A percentile compares a stretch with the other conserved stretches of the same genome.
Evolutionary conservation across 169 alveolate species (phyloP).

Genomic region (Cystoisospora suis): DNA sequence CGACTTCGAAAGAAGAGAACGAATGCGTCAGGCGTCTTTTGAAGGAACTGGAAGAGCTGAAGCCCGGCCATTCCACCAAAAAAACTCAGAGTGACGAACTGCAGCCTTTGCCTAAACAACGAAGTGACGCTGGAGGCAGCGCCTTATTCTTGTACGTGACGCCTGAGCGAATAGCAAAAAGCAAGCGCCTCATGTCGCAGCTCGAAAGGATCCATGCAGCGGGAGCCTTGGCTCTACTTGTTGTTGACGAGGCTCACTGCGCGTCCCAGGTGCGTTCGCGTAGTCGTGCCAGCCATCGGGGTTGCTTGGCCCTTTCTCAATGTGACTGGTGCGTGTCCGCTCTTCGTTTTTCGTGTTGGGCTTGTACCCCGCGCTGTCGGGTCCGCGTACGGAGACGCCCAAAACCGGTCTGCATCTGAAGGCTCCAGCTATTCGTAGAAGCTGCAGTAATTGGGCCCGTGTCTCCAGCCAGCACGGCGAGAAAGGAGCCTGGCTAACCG

Average conservation of each 20-base stretch:
- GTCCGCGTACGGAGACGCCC: too few species aligned
- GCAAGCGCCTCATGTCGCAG: constrained; percentile 78
- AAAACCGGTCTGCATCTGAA: too few species aligned
- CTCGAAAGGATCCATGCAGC: constrained; percentile 80
- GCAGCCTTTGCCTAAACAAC: too few species aligned
- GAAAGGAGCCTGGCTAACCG: too few species aligned
- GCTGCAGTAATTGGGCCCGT: too few species aligned
- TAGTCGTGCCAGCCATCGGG: too few species aligned
- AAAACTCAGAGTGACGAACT: not conserved
- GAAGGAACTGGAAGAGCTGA: constrained; percentile 21
- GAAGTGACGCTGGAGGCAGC: not conserved
- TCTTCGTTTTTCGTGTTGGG: too few species aligned
- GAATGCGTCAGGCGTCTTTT: not conserved
- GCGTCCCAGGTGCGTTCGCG: constrained; percentile 78
- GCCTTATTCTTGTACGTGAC: constrained; percentile 85
- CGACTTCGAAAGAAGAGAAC: constrained; percentile 15
- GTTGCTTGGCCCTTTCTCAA: too few species aligned
- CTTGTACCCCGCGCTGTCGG: too few species aligned
- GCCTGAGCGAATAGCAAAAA: constrained; percentile 91
- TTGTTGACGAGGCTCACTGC: constrained; percentile 94
- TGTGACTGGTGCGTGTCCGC: too few species aligned
- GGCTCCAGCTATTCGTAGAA: too few species aligned
- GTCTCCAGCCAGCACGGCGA: too few species aligned
- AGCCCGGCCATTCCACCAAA: not conserved
- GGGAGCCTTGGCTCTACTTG: constrained; percentile 73